Percentiles rank a stretch among this genome's conserved stretches.
phyloP scores from a whole-genome alignment of 352 stramenopile genomes.

The Nothophytophthora sp. region DNA sequence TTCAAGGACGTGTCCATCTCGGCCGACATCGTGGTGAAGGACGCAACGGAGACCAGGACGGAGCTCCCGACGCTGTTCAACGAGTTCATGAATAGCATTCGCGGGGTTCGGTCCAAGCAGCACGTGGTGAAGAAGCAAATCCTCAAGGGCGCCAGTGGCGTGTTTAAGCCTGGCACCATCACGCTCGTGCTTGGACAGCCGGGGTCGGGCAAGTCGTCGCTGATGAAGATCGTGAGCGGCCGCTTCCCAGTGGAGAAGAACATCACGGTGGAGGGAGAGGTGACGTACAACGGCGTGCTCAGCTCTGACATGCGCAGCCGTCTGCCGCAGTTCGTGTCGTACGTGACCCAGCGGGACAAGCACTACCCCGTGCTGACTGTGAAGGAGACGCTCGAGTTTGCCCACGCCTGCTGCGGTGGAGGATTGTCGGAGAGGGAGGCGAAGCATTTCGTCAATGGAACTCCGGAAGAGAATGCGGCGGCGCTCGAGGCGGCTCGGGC shows the following conservation, averaged over 20 bases:
- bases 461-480: conserved; percentile 19
- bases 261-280: conserved; percentile 23
- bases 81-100: conserved; percentile 20
- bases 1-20: no score
- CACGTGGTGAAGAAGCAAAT: conserved; percentile 28
- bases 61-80: no score
- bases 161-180: conserved; percentile 29
- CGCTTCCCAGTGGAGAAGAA: conserved; percentile 35
- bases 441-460: conserved; percentile 29
- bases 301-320: conserved; percentile 1
- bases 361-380: conserved; percentile 6
- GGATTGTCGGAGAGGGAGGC: conserved; percentile 26
- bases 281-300: conserved; percentile 26
- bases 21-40: no score
- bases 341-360: not conserved
- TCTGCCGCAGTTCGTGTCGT: conserved; percentile 16
- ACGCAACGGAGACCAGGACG: no score
- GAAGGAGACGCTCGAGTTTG: no score
- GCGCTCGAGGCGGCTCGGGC: conserved; percentile 6
- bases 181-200: conserved; percentile 31
- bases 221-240: conserved; percentile 32
- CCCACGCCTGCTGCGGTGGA: conserved; percentile 17
- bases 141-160: conserved; percentile 28
- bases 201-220: conserved; percentile 32
- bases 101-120: conserved; percentile 11